Percentiles rank a stretch among this genome's conserved stretches.
phyloP scores from a whole-genome alignment of 2,329 filamentous ascomycete genomes.

The Curvularia sp. region DNA sequence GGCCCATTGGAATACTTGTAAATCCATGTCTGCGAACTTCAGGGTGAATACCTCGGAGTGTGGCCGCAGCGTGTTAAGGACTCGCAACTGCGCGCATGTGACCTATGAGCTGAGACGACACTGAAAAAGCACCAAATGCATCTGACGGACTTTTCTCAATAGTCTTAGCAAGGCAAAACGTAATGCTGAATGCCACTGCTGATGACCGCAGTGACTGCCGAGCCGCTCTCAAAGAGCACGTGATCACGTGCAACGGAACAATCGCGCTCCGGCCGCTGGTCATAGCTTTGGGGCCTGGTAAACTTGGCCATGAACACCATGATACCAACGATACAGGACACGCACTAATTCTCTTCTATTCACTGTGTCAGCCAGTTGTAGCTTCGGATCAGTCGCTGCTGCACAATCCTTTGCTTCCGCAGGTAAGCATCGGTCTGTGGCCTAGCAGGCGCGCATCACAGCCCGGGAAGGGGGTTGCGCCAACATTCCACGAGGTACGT shows the following conservation, averaged over 20 bases:
- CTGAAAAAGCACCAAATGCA: background rate
- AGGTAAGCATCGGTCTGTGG: constrained; percentile 10
- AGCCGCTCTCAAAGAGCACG: background rate
- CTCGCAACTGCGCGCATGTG: background rate
- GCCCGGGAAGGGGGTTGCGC: constrained; percentile 17
- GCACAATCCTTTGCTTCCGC: background rate
- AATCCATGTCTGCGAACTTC: background rate
- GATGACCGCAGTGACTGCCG: background rate
- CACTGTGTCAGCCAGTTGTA: constrained; percentile 8
- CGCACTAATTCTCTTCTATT: constrained; percentile 8
- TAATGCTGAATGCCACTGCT: background rate
- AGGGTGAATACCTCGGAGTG: background rate
- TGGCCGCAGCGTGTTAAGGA: background rate
- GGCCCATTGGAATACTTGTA: background rate
- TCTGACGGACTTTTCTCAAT: background rate
- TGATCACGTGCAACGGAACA: constrained; percentile 22
- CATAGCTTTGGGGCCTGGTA: constrained; percentile 26
- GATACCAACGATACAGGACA: constrained; percentile 16
- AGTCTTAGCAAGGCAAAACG: background rate
- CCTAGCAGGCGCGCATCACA: constrained; percentile 16
- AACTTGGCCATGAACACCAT: constrained; percentile 21
- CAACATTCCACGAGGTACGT: constrained; percentile 26
- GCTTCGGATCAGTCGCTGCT: background rate
- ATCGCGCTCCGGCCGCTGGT: constrained; percentile 15
- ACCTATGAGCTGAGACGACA: background rate